phyloP scores from a whole-genome alignment of 2,329 filamentous ascomycete species.

The Phaeosphaeriaceae sp. region DNA sequence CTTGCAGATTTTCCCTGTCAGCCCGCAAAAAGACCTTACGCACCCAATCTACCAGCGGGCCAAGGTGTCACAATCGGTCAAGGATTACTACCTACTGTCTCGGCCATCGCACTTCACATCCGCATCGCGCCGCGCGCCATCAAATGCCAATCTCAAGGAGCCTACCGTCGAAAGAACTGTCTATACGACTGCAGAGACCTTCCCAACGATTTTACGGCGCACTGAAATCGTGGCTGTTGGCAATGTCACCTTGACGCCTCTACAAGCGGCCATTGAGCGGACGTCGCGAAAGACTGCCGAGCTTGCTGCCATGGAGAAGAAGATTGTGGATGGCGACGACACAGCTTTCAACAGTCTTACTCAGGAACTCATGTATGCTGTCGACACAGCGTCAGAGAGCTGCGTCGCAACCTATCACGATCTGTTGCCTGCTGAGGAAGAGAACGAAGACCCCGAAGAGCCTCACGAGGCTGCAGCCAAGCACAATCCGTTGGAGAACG shows the following conservation, averaged over 20 bases:
- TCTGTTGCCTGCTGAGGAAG: conserved; percentile 65
- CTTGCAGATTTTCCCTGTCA: conserved; percentile 80
- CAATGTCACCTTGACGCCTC: conserved; percentile 71
- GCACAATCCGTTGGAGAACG: conserved; percentile 70
- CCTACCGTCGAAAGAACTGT: conserved; percentile 84
- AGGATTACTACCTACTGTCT: conserved; percentile 85
- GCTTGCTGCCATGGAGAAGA: conserved; percentile 76
- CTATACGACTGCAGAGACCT: conserved; percentile 82
- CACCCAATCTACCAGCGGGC: conserved; percentile 88
- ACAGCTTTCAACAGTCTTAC: conserved; percentile 72
- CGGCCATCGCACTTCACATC: conserved; percentile 81
- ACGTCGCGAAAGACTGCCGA: conserved; percentile 91
- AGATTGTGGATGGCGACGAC: conserved; percentile 74
- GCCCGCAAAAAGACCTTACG: conserved; percentile 78
- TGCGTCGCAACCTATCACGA: conserved; percentile 80
- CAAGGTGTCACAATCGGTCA: conserved; percentile 80
- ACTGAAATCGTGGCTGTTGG: conserved; percentile 80
- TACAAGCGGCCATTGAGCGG: conserved; percentile 89
- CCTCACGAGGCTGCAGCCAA: conserved; percentile 38
- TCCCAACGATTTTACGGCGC: conserved; percentile 87
- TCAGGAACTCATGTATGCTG: conserved; percentile 77
- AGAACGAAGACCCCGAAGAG: conserved; percentile 51
- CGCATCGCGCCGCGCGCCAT: conserved; percentile 73
- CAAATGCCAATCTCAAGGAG: conserved; percentile 69
- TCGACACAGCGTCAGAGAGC: conserved; percentile 75